Percentiles rank a stretch among this genome's conserved stretches.
phyloP scores from a whole-genome alignment of 2,329 filamentous ascomycete species.

The Pseudocercospora musae region DNA sequence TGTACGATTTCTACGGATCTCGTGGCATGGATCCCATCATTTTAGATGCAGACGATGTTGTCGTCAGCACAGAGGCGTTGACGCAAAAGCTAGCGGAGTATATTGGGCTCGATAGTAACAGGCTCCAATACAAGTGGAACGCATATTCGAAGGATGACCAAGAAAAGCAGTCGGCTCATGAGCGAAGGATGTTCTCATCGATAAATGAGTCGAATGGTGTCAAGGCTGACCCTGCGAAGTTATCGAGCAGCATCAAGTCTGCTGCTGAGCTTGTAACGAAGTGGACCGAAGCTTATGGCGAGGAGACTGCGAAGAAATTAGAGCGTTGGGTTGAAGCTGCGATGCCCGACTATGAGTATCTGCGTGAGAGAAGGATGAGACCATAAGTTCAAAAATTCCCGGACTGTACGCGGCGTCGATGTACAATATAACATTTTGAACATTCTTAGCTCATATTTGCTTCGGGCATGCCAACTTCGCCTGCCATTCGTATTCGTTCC shows the following conservation, averaged over 20 bases:
- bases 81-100: conserved; percentile 5
- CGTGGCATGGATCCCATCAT: conserved; percentile 2
- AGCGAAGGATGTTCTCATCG: neutral
- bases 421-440: neutral
- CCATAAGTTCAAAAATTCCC: neutral
- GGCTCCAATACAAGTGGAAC: conserved; percentile 4
- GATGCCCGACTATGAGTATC: conserved; percentile 6
- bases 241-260: neutral
- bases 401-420: neutral
- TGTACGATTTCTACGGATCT: conserved; percentile 10
- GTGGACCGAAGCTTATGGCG: conserved; percentile 6
- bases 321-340: neutral
- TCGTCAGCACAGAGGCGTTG: neutral
- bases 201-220: conserved; percentile 5
- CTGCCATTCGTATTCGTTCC: neutral
- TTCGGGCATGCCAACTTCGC: neutral
- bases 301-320: neutral
- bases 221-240: neutral
- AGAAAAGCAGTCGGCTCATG: neutral
- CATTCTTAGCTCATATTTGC: neutral
- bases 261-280: neutral
- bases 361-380: conserved; percentile 7
- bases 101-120: conserved; percentile 1
- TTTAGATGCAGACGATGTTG: conserved; percentile 6
- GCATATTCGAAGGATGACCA: neutral